Conservation (phyloP, 2,329 filamentous ascomycete genomes). For the Talaromyces sp. region DNA sequence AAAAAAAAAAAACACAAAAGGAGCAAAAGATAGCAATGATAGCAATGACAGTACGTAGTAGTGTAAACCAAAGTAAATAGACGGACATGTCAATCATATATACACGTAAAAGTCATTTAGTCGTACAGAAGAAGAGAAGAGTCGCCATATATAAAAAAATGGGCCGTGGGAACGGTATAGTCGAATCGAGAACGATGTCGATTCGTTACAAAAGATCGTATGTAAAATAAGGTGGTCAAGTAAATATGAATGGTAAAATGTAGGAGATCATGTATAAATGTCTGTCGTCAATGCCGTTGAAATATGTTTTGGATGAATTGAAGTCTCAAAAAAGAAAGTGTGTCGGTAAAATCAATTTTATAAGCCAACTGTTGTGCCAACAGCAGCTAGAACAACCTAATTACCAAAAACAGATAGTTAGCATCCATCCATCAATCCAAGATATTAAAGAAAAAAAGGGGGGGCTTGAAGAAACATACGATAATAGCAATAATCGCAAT, state of each 20-base stretch:
- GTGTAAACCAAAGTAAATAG: neutral
- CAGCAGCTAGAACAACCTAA: conserved; percentile 15
- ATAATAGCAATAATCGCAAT: conserved; percentile 51
- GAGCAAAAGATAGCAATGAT: neutral
- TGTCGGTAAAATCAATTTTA: neutral
- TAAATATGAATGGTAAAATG: neutral
- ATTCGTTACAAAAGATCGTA: neutral
- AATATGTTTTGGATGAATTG: conserved; percentile 2
- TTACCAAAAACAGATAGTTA: conserved; percentile 5
- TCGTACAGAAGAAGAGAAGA: conserved; percentile 1
- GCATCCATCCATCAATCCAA: neutral
- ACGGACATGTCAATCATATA: conserved; percentile 10
- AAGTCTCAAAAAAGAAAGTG: neutral
- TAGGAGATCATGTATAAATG: neutral
- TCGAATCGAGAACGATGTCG: neutral
- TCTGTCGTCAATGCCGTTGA: conserved; percentile 4
- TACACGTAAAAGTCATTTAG: conserved; percentile 10
- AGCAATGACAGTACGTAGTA: neutral
- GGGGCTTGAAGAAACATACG: conserved; percentile 48
- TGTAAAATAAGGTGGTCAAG: neutral
- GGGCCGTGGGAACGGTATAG: neutral
- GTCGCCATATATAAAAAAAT: neutral
- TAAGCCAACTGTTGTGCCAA: conserved; percentile 17
- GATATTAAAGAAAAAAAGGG: too few relatives aligned
- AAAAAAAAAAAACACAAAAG: too few relatives aligned